Evolutionary conservation across 768 basidiomycete genomes (phyloP).

Genomic region (Rhodotorula diobovata): DNA sequence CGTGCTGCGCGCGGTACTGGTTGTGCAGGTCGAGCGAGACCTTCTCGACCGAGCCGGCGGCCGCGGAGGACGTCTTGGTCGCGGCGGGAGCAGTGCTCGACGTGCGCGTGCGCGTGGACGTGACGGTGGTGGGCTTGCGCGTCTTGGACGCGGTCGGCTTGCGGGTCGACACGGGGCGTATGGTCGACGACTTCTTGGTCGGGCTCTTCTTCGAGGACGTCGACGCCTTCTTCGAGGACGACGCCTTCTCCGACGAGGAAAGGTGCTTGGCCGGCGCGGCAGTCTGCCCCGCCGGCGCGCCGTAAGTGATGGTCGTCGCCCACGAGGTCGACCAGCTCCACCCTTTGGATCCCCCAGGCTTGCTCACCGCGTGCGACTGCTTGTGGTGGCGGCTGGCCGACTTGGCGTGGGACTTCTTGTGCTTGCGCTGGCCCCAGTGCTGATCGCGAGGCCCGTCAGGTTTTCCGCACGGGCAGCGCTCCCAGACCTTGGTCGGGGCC

Average conservation of each 20-base stretch:
- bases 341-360: too few relatives aligned
- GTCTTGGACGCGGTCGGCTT: neutral
- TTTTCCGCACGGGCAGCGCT: neutral
- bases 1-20: conserved; percentile 35
- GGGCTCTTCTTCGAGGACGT: too few relatives aligned
- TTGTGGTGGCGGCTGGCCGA: neutral
- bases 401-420: neutral
- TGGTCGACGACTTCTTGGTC: neutral
- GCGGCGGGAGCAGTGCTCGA: neutral
- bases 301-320: neutral
- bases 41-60: neutral
- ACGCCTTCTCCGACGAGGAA: too few relatives aligned
- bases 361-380: neutral
- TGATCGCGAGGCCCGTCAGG: neutral
- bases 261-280: neutral
- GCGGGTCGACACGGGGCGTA: neutral
- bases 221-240: neutral
- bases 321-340: neutral
- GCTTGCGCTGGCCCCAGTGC: conserved; percentile 1
- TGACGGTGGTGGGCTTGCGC: neutral
- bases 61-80: neutral
- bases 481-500: neutral
- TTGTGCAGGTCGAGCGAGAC: conserved; percentile 36
- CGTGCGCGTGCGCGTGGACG: neutral
- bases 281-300: neutral